Conservation (phyloP, 129 eudicot species). For the carrot (Daucus carota) region DNA sequence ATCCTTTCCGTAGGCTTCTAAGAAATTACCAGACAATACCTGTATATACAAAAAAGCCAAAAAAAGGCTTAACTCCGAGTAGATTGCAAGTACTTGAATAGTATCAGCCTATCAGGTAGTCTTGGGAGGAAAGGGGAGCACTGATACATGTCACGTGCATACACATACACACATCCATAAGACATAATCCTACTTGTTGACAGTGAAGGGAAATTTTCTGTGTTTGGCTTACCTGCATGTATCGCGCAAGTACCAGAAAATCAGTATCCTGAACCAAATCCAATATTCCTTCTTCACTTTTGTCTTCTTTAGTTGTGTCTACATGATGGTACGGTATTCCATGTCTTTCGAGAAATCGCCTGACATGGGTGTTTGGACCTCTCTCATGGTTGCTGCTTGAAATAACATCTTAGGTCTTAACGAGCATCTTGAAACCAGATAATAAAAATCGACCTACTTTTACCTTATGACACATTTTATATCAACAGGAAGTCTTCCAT, state of each 20-base stretch:
- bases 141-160: neutral
- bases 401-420: conserved; percentile 8
- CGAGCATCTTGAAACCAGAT: conserved; percentile 3
- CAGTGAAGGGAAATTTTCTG: neutral
- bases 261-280: conserved; percentile 78
- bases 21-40: conserved; percentile 67
- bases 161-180: no score
- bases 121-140: neutral
- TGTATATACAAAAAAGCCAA: conserved; percentile 17
- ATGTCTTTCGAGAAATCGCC: conserved; percentile 77
- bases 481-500: conserved; percentile 72
- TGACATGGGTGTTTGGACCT: conserved; percentile 69
- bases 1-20: conserved; percentile 62
- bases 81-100: conserved; percentile 77
- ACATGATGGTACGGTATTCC: conserved; percentile 68
- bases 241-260: conserved; percentile 91
- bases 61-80: conserved; percentile 55
- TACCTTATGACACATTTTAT: conserved; percentile 74
- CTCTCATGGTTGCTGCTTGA: conserved; percentile 75
- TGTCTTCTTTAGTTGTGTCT: conserved; percentile 31
- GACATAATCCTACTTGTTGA: neutral
- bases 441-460: conserved; percentile 9
- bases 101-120: neutral
- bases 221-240: conserved; percentile 76
- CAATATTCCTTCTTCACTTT: conserved; percentile 64